Base-by-base conservation (phyloP, 164 flowering plant species). In the Houttuynia cordata region DNA sequence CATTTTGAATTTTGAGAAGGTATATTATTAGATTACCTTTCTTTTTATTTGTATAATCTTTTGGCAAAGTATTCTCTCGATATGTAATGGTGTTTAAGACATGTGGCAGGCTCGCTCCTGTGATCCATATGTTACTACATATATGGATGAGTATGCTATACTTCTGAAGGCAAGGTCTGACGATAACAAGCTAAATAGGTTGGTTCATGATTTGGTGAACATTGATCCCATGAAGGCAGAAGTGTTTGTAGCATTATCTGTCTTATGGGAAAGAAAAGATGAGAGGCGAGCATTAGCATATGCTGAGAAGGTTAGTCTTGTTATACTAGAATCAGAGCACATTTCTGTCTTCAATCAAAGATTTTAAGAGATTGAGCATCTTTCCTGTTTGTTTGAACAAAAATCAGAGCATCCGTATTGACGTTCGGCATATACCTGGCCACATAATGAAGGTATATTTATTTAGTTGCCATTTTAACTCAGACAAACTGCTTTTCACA, bases 91-190 rank as follows among this genome's bases (percentile, higher is more conserved):
- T 7, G 30, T 56, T 24, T 56, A 10, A 12, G 19, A 52, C 55
- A 68, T 60, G 68, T 71, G 59, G 50, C 85, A 93, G 99, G 99
- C 78, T 67, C 88, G 96, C 57, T 76, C 83, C 24, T 62, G 82
- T 71, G 99, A 93, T 78, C 99, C 97, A 42, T 83, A 77, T 63
- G 57, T 83, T 39, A 60, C 86, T 51, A 85, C 96, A 15, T 90
- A 83, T 69, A 93, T 93, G 99, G 99, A 93, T 76, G 99, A 93
- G 78, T 93, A 88, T 82, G 99, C 99, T 20, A 84, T 93, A 90
- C 97, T 93, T 74, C 75, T 93, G 62, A 86, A 86, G 81, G 63
- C 66, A 53, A 88, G 88, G 76, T 80, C 89, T 62, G 97, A 93
- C 71, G 58, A 71, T 64, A 62, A 78, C 41, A 93, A 85, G 82